These are phyloP conservation scores for Venturia carpophila DNA, from an alignment of 2,329 filamentous ascomycete species.

Conservation along the genomic window DNA sequence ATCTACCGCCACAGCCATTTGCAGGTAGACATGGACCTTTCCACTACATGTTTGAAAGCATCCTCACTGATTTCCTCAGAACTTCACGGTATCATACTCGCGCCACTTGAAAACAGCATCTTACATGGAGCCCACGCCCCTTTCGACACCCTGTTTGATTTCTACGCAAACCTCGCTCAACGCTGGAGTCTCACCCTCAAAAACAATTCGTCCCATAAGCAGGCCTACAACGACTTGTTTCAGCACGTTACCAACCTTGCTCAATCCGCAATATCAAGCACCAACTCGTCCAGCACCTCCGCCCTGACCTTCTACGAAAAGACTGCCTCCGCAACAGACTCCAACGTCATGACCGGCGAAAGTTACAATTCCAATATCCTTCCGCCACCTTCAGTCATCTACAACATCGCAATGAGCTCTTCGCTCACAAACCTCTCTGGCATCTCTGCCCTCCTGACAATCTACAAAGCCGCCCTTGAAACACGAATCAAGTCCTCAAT, in stretches of 20 bases:
- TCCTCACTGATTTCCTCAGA: background rate
- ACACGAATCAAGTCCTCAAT: slow-evolving; percentile 23
- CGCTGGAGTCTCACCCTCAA: slow-evolving; percentile 38
- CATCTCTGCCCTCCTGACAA: slow-evolving; percentile 15
- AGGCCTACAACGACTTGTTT: slow-evolving; percentile 28
- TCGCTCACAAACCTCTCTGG: slow-evolving; percentile 11
- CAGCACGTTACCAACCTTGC: slow-evolving; percentile 29
- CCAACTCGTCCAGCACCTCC: slow-evolving; percentile 40
- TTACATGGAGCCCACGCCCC: slow-evolving; percentile 15
- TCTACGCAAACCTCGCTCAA: slow-evolving; percentile 60
- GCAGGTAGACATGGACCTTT: background rate
- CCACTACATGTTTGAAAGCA: background rate
- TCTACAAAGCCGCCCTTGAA: slow-evolving; percentile 13
- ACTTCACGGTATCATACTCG: slow-evolving; percentile 5
- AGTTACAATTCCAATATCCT: background rate
- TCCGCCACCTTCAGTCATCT: background rate
- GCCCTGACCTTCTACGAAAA: slow-evolving; percentile 62
- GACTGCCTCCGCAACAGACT: slow-evolving; percentile 49
- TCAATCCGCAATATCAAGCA: slow-evolving; percentile 25
- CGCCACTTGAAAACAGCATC: slow-evolving; percentile 12
- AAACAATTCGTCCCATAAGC: slow-evolving; percentile 44
- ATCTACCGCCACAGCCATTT: slow-evolving; percentile 33
- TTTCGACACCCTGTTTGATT: slow-evolving; percentile 48
- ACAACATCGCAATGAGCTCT: slow-evolving; percentile 9
- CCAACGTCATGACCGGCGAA: slow-evolving; percentile 24